Conservation (phyloP, 495 filamentous ascomycete species). For the Penicillium nucicola region DNA sequence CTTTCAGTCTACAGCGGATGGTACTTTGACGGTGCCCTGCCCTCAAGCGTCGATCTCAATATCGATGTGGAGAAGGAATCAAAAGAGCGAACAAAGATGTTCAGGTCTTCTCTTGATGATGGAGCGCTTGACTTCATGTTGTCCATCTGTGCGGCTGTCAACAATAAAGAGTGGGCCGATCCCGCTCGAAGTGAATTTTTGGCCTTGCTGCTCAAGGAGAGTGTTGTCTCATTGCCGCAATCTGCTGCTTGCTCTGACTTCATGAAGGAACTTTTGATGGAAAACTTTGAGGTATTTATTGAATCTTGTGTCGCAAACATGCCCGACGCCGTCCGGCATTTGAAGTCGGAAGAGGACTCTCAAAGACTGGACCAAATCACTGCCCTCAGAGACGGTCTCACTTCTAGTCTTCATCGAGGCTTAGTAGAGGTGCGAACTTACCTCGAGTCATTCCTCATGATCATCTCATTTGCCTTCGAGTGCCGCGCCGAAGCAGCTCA, state of each 20-base stretch:
- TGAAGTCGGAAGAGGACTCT: slow-evolving; percentile 87
- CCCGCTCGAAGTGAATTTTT: slow-evolving; percentile 71
- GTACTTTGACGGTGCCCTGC: slow-evolving; percentile 64
- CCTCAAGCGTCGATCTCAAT: slow-evolving; percentile 48
- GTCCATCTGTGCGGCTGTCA: slow-evolving; percentile 75
- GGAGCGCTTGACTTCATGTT: slow-evolving; percentile 91
- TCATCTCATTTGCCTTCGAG: slow-evolving; percentile 90
- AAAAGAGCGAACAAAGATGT: slow-evolving; percentile 63
- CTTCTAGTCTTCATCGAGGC: slow-evolving; percentile 42
- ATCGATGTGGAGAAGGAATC: slow-evolving; percentile 64
- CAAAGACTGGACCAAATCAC: slow-evolving; percentile 68
- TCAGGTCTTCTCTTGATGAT: slow-evolving; percentile 76
- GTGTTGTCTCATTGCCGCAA: slow-evolving; percentile 61
- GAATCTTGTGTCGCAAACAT: slow-evolving; percentile 91
- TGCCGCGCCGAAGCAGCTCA: slow-evolving; percentile 75
- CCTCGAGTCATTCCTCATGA: slow-evolving; percentile 86
- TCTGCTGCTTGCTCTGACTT: slow-evolving; percentile 55
- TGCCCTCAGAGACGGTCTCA: slow-evolving; percentile 46
- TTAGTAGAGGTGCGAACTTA: slow-evolving; percentile 62
- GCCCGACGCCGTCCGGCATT: slow-evolving; percentile 81
- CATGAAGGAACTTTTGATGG: slow-evolving; percentile 69
- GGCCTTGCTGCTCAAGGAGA: slow-evolving; percentile 72
- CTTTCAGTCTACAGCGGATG: slow-evolving; percentile 87
- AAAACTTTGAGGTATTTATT: slow-evolving; percentile 78
- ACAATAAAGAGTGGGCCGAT: slow-evolving; percentile 74